Evolutionary conservation across 2,329 filamentous ascomycete genomes (phyloP), one percentile per base, ranked within the genome.

Genomic region (Salinomyces thailandicus): DNA sequence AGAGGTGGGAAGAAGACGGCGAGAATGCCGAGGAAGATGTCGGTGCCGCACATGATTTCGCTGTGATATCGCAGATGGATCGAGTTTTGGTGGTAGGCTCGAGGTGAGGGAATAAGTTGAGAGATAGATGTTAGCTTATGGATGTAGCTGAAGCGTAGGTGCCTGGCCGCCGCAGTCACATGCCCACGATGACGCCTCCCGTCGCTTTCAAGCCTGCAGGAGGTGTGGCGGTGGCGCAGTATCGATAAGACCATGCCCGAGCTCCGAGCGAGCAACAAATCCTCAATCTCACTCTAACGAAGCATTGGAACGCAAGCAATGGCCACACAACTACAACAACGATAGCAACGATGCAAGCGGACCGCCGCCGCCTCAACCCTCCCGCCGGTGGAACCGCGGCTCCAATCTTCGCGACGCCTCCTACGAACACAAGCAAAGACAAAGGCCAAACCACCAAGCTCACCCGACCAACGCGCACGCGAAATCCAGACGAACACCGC

Each of bases 321-420:
- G n/a, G n/a, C n/a, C n/a, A n/a, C 22, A 26, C 22, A 26, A 26
- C 22, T 26, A 9, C 22, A 8, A 26, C 22, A 36, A 26, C 34
- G 31, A 42, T 36, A 31, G 35, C 38, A 35, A 20, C 24, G 28
- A 55, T 55, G 52, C 51, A 54, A 82, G 69, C 81, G 38, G 91
- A 98, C 60, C 77, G 87, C 60, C 79, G 89, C 63, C 78, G 91
- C 51, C 78, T 94, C 48, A 96, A 96, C 62, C 85, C 85, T 4
- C 91, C 91, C 5, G 69, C 77, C 27, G 83, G 84, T 36, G 75
- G 76, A 18, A 96, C 86, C 6, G 63, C 72, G 20, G 74, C 85
- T 12, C 85, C 86, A 1, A 64, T 85, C 3, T 95, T 79, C 55
- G 72, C 67, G 33, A 60, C 65, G 28, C 61, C 75, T 46, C 62